phyloP scores from a whole-genome alignment of 306 rosid genomes.

The Fragaria iinumae region DNA sequence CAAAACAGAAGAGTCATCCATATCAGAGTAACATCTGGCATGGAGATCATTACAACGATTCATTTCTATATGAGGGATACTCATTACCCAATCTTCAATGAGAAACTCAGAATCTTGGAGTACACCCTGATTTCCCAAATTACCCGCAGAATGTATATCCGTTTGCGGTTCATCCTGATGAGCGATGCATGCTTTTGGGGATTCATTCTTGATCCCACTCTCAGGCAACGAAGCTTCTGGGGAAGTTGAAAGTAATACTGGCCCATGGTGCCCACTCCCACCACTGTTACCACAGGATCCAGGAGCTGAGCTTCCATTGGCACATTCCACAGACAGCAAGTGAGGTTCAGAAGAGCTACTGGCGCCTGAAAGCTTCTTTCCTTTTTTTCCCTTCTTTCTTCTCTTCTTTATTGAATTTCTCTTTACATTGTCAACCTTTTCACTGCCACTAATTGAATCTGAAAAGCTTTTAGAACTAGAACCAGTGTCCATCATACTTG shows the following conservation, averaged over 20 bases:
- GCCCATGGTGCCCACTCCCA: slow-evolving; percentile 24
- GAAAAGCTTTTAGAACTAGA: slow-evolving; percentile 34
- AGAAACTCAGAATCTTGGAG: slow-evolving; percentile 20
- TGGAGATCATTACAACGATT: slow-evolving; percentile 30
- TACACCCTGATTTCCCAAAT: slow-evolving; percentile 35
- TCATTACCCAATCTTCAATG: slow-evolving; percentile 24
- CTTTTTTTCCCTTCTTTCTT: slow-evolving; percentile 48
- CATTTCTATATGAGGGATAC: slow-evolving; percentile 17
- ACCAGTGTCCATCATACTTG: slow-evolving; percentile 36
- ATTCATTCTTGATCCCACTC: slow-evolving; percentile 25
- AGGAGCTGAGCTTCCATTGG: slow-evolving; percentile 38
- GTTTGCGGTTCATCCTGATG: not conserved
- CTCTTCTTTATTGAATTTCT: slow-evolving; percentile 48
- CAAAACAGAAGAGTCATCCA: slow-evolving; percentile 33
- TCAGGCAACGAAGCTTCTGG: slow-evolving; percentile 37
- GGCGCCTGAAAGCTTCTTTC: slow-evolving; percentile 46
- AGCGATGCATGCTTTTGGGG: slow-evolving; percentile 30
- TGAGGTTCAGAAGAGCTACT: slow-evolving; percentile 42
- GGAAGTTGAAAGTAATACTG: slow-evolving; percentile 19
- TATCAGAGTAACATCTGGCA: slow-evolving; percentile 16
- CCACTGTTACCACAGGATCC: slow-evolving; percentile 45
- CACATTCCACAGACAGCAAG: slow-evolving; percentile 40
- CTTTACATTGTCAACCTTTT: slow-evolving; percentile 42
- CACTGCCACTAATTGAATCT: slow-evolving; percentile 19
- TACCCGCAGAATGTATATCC: slow-evolving; percentile 16